These are phyloP conservation scores for Stachybotrys elegans DNA, from an alignment of 2,329 filamentous ascomycete species.

Conservation along the genomic window DNA sequence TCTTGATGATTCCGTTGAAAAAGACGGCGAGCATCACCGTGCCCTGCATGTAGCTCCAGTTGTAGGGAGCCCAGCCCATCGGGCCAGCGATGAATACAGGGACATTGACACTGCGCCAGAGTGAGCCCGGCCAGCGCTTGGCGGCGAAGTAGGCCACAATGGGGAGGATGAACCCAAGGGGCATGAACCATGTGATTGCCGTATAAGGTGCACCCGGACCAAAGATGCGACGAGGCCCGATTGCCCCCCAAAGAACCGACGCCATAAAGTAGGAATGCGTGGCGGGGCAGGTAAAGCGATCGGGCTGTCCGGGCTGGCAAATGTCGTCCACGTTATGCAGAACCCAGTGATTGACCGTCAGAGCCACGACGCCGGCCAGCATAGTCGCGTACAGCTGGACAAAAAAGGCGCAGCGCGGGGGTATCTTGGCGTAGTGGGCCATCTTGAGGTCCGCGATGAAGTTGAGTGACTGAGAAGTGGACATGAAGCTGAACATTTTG, in stretches of 20 bases:
- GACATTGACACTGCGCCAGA: constrained; percentile 16
- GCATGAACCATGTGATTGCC: constrained; percentile 13
- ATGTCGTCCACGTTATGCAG: constrained; percentile 51
- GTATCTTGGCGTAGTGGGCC: constrained; percentile 58
- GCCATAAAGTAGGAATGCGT: constrained; percentile 53
- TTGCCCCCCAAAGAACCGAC: constrained; percentile 62
- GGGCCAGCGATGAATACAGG: constrained; percentile 18
- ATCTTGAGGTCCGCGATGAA: constrained; percentile 57
- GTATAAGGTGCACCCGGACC: constrained; percentile 13
- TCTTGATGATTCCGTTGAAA: constrained; percentile 20
- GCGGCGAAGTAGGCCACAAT: constrained; percentile 10
- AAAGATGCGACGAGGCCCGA: constrained; percentile 62
- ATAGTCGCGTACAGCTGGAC: constrained; percentile 49
- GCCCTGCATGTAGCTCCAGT: constrained; percentile 21
- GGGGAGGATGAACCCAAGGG: constrained; percentile 13
- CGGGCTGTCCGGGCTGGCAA: constrained; percentile 44
- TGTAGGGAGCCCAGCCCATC: constrained; percentile 19
- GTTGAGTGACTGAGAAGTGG: constrained; percentile 54
- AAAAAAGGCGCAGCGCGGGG: constrained; percentile 49
- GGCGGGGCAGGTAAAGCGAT: constrained; percentile 45
- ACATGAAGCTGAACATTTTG: constrained; percentile 62
- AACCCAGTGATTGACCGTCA: constrained; percentile 57
- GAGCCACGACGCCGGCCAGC: constrained; percentile 49
- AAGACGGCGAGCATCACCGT: constrained; percentile 14
- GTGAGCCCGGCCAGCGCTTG: constrained; percentile 14